Conservation (phyloP, 768 basidiomycete genomes). For the Tricholoma saponaceum region DNA sequence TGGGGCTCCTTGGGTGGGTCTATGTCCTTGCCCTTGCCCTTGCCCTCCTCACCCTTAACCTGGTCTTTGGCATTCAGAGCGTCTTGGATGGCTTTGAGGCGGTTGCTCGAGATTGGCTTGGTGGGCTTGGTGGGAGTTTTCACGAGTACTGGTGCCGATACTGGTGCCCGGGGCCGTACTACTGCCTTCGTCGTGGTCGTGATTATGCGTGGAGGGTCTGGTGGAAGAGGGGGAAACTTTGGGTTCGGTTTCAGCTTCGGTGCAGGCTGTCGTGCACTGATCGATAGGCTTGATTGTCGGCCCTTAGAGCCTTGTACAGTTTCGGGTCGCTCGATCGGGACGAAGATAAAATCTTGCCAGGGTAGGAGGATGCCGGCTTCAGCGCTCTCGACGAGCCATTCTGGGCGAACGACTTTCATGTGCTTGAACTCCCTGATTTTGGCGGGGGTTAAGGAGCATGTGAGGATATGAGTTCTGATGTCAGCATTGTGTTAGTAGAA, state of each 20-base stretch:
- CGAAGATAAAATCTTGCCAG: conserved; percentile 74
- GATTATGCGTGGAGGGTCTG: background rate
- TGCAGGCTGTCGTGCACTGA: conserved; percentile 12
- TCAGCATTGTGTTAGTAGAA: background rate
- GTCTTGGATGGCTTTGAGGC: background rate
- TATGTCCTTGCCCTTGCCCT: background rate
- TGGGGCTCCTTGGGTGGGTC: background rate
- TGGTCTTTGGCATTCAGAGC: background rate
- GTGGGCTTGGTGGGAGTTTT: background rate
- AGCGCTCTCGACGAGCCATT: conserved; percentile 86
- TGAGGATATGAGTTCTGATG: conserved; percentile 83
- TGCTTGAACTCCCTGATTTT: conserved; percentile 86
- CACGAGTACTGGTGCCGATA: background rate
- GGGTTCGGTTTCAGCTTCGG: background rate
- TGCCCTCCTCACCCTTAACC: background rate
- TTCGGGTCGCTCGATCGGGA: conserved; percentile 44
- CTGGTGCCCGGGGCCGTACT: background rate
- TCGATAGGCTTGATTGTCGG: conserved; percentile 31
- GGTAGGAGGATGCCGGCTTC: conserved; percentile 63
- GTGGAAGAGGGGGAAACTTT: background rate
- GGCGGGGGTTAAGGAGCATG: conserved; percentile 83
- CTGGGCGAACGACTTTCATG: conserved; percentile 87
- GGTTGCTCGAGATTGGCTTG: background rate
- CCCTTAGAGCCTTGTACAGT: conserved; percentile 42
- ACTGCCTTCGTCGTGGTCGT: background rate